Percentiles rank a stretch among this genome's conserved stretches.
phyloP scores from a whole-genome alignment of 306 rosid species.

The Castanea crenata region DNA sequence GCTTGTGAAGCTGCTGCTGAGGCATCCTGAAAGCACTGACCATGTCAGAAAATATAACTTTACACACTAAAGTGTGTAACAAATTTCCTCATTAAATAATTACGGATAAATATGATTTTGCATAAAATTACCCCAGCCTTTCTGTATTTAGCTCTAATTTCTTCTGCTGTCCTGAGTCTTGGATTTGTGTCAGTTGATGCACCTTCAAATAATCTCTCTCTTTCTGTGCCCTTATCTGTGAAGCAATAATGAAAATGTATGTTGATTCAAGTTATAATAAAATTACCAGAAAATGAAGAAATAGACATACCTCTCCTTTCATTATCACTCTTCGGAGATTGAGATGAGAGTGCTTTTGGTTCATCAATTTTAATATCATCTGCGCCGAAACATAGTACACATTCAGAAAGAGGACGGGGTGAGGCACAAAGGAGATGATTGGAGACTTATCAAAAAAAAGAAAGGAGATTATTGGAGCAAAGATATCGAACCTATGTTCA shows the following conservation, averaged over 20 bases:
- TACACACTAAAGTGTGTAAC: slow-evolving; percentile 12
- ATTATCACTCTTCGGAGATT: slow-evolving; percentile 28
- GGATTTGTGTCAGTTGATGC: slow-evolving; percentile 46
- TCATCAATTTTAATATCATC: slow-evolving; percentile 71
- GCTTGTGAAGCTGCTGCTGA: slow-evolving; percentile 71
- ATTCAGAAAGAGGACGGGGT: slow-evolving; percentile 12
- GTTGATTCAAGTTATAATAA: slow-evolving; percentile 1
- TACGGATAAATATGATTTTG: neutral
- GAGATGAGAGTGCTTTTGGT: slow-evolving; percentile 35
- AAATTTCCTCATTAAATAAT: slow-evolving; percentile 30
- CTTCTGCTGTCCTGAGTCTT: slow-evolving; percentile 69
- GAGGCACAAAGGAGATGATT: slow-evolving; percentile 12
- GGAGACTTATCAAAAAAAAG: slow-evolving; percentile 3
- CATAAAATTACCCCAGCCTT: slow-evolving; percentile 37
- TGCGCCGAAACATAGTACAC: slow-evolving; percentile 35
- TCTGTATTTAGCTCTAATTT: slow-evolving; percentile 85
- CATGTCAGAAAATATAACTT: slow-evolving; percentile 27
- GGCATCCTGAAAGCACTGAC: slow-evolving; percentile 59
- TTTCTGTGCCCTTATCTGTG: slow-evolving; percentile 62
- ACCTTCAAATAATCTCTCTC: slow-evolving; percentile 56
- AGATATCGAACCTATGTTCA: slow-evolving; percentile 58
- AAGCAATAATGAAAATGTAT: slow-evolving; percentile 22
- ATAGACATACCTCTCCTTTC: slow-evolving; percentile 57
- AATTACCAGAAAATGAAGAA: slow-evolving; percentile 17
- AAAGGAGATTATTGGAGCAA: slow-evolving; percentile 19